Base-by-base conservation (phyloP, 2,329 filamentous ascomycete species). In the Fonsecaea multimorphosa region DNA sequence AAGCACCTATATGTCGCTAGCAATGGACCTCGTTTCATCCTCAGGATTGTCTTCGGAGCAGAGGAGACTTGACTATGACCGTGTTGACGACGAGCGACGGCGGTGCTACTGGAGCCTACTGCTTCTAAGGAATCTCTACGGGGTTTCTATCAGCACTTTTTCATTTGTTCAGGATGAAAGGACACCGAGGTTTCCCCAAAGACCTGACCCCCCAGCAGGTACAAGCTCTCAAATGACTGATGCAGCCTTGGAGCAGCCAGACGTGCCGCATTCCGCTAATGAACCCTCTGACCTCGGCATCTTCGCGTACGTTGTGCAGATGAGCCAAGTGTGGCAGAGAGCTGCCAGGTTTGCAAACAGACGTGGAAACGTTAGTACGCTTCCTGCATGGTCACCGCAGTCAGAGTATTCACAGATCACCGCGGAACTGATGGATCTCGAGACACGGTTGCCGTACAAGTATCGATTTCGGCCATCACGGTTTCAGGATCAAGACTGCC, bases 341-440 rank as follows among this genome's bases (percentile, higher is more conserved):
- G 80, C 80, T 11, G 77, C 80, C 2, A 75, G 76, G 51, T 85
- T 84, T 71, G 82, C 82, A 0, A 78, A 81, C 16, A 76, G 76
- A 24, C 78, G 79, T 27, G 81, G 82, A 16, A 78, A 76, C 36
- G 77, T 80, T 6, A 79, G 78, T 61, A 75, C 74, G 27, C 72
- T 81, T 8, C 80, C 80, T 4, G 80, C 78, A 24, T 83, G 83
- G 83, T 83, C 81, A 9, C 77, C 81, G 0, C 77, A 82, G 53
- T 85, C 83, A 0, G 82, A 85, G 58, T 85, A 85, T 67, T 81
- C 83, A 0, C 79, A 77, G n/a, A 81, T 84, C 31, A 79, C 83
- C 58, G 78, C 81, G 2, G 72, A 80, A 12, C 81, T 84, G 60
- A 83, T 85, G 78, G 82, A 85, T 9, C 76, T 83, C 24, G 84